These are phyloP conservation scores for Taphrina populina DNA, from an alignment of 1,139 yeast genomes.

Conservation along the genomic window DNA sequence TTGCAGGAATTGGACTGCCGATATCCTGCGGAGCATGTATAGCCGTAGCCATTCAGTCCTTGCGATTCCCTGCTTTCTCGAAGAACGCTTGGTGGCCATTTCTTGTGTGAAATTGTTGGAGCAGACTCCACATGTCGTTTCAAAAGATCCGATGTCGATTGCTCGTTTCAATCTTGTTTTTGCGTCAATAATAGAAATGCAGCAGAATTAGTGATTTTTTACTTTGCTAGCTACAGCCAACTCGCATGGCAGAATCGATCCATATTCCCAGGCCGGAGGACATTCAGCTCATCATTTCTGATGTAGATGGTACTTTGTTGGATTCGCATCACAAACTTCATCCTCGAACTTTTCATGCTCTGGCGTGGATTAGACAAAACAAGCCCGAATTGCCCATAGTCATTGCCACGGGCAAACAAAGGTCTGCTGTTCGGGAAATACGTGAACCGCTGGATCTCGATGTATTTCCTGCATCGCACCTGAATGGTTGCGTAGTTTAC, in stretches of 20 bases:
- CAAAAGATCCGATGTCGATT: too few species aligned
- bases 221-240: too few species aligned
- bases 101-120: too few species aligned
- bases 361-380: conserved; percentile 31
- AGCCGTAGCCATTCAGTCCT: neutral
- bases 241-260: neutral
- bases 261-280: conserved; percentile 4
- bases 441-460: conserved; percentile 34
- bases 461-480: conserved; percentile 35
- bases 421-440: conserved; percentile 32
- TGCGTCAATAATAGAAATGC: too few species aligned
- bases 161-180: too few species aligned
- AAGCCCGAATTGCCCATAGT: conserved; percentile 34
- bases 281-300: conserved; percentile 31
- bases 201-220: too few species aligned
- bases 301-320: conserved; percentile 35
- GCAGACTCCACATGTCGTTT: too few species aligned
- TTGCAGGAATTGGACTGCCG: conserved; percentile 83
- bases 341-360: conserved; percentile 35
- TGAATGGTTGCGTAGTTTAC: conserved; percentile 35
- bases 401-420: conserved; percentile 36
- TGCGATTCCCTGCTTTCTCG: too few species aligned
- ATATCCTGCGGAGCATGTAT: conserved; percentile 42
- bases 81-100: too few species aligned
- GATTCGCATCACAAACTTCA: conserved; percentile 34